phyloP scores from a whole-genome alignment of 164 flowering plant species.

The Annona cherimola region DNA sequence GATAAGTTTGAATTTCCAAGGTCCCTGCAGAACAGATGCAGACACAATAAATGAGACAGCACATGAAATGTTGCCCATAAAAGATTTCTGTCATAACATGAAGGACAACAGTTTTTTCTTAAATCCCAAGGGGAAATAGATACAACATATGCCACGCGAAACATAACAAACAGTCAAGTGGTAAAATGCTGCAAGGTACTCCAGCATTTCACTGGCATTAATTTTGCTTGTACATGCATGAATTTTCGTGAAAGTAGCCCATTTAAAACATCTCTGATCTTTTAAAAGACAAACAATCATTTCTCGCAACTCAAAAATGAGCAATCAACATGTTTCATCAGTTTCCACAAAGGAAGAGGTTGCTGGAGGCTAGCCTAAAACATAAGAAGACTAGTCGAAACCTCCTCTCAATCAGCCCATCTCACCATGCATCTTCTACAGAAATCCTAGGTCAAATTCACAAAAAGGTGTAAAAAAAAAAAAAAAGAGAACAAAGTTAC shows the following conservation, averaged over 20 bases:
- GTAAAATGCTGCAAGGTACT: too few species aligned
- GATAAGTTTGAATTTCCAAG: constrained; percentile 77
- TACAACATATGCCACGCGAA: too few species aligned
- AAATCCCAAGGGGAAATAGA: too few species aligned
- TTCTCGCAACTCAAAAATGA: background rate
- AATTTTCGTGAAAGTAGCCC: too few species aligned
- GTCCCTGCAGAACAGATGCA: constrained; percentile 52
- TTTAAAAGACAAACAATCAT: background rate
- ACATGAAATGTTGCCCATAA: too few species aligned
- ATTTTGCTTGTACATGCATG: too few species aligned
- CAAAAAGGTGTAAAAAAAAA: background rate
- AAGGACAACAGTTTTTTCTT: too few species aligned
- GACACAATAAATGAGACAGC: constrained; percentile 2
- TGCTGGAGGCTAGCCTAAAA: background rate
- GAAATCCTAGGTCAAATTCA: background rate
- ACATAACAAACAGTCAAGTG: too few species aligned
- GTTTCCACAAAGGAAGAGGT: background rate
- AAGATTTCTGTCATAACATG: too few species aligned
- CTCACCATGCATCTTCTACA: background rate
- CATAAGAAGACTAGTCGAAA: background rate
- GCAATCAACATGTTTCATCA: background rate
- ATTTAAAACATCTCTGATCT: background rate
- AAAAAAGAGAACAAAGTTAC: background rate
- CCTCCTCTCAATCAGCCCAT: background rate
- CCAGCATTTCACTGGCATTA: too few species aligned